Evolutionary conservation across 1,284 basidiomycete species (phyloP).

Genomic region (Papiliotrema fonsecae): DNA sequence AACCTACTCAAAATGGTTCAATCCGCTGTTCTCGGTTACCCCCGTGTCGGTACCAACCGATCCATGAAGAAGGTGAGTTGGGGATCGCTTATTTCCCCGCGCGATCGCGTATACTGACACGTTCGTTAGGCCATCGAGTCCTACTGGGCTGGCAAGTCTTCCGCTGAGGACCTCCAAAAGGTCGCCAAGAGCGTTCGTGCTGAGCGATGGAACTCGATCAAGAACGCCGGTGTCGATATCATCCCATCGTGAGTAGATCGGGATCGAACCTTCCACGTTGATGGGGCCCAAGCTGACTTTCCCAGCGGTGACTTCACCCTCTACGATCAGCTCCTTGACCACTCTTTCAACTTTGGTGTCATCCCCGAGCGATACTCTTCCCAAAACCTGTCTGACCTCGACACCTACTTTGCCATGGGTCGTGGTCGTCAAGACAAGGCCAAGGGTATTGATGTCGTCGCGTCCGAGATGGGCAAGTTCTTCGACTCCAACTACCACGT

Average conservation of each 20-base stretch:
- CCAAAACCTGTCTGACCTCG: conserved; percentile 80
- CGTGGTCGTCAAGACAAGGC: conserved; percentile 89
- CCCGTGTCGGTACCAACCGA: conserved; percentile 90
- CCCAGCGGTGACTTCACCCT: conserved; percentile 93
- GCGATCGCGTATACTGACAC: neutral
- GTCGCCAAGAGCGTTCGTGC: conserved; percentile 85
- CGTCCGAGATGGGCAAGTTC: conserved; percentile 99
- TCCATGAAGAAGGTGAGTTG: conserved; percentile 80
- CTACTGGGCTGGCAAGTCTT: conserved; percentile 94
- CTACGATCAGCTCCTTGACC: conserved; percentile 98
- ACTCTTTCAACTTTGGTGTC: conserved; percentile 93
- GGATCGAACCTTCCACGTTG: conserved; percentile 2
- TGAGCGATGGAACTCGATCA: conserved; percentile 83
- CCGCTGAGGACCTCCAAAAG: conserved; percentile 83
- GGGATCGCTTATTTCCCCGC: no score
- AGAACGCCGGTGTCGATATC: conserved; percentile 82
- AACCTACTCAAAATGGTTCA: conserved; percentile 41
- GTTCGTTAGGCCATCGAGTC: conserved; percentile 71
- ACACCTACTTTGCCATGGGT: conserved; percentile 97
- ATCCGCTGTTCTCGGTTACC: conserved; percentile 93
- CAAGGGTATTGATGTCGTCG: conserved; percentile 87
- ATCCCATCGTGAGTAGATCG: conserved; percentile 71
- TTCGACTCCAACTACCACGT: conserved; percentile 99
- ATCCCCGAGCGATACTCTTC: conserved; percentile 92
- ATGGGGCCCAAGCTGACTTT: conserved; percentile 2